Evolutionary conservation across 2,329 filamentous ascomycete genomes (phyloP), one percentile per base, ranked within the genome.

Genomic region (Allantophomopsis cytisporea): DNA sequence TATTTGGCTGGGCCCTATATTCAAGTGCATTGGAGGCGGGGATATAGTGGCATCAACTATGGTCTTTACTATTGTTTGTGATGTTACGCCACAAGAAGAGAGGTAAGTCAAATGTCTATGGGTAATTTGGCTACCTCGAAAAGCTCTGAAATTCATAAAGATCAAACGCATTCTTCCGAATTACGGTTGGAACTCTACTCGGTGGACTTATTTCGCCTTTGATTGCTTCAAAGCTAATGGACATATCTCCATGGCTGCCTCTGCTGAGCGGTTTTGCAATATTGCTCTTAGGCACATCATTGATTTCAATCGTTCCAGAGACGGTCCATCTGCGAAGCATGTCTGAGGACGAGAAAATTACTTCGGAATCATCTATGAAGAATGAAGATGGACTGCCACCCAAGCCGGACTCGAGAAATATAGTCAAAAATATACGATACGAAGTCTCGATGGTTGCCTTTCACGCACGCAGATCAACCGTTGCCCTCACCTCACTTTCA

Each of bases 1-100:
- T 2, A 39, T 63, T 15, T 62, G 58, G 54, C 32, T 60, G 4
- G 47, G 50, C 1, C 54, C 60, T 2, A 36, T 58, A 1, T 49
- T 54, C 17, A 36, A 37, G 13, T 39, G 62, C 5, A 44, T 58
- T 16, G 61, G 61, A 3, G 61, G 60, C 7, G 61, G 60, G 2
- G 52, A 56, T 36, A 49, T 55, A 5, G 56, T 59, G 6, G 37
- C 55, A 2, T 20, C 41, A 1, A 57, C 58, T 23, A 49, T 52
- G 5, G 45, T 63, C 16, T 54, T 50, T 32, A 57, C 59, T 17
- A 59, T 63, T 35, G 48, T 54, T 6, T 55, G 54, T 13, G 61
- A 64, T 43, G 47, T 63, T 13, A 53, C 59, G 1, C 53, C 56
- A 1, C 57, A 61, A 30, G 54, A 53, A 6, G 51, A 55, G 21